Base-by-base conservation (phyloP, 129 eudicot genomes). In the Chrysanthemum lavandulifolium region DNA sequence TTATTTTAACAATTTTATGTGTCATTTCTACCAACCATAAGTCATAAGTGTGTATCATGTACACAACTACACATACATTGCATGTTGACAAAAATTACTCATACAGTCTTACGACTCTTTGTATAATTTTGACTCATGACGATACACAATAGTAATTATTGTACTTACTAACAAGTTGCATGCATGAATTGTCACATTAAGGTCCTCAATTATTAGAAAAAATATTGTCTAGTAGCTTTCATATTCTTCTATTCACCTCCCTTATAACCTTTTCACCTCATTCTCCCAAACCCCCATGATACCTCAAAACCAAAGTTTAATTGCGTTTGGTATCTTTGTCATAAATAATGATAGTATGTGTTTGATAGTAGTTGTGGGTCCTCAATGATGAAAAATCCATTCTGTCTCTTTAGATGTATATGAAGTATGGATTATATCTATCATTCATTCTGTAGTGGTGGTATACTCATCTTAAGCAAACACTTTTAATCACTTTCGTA, bases 131-230 rank as follows among this genome's bases (percentile, higher is more conserved):
- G 13, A 62, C 21, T 62, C 33, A 18, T 5, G 33, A 62, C 23
- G 50, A 69, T 50, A 51, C 29, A 29, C 31, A 50, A n/a, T 55
- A 19, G 27, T 25, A 29, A 29, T 29, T 29, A 29, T 29, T 29
- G 33, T 29, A 29, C 33, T 29, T 29, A 29, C 33, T 29, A 29
- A 29, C 33, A 29, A 29, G 33, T 29, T 29, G 5, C 33, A 29
- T 29, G 33, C 33, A 29, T 45, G 4, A 14, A 72, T 6, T 43
- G 65, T 49, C 77, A 73, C 69, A 73, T 73, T 69, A 49, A 68
- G 49, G 19, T 61, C 23, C 56, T 73, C 58, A 36, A 60, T 72
- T 47, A 72, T 59, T 59, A n/a, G 67, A 29, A 59, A 59, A 60
- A 47, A 47, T 10, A 57, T 14, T 72, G 54, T 58, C 25, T 33